Base-by-base conservation (phyloP, 2,329 filamentous ascomycete species). In the Didymellaceae sp. region DNA sequence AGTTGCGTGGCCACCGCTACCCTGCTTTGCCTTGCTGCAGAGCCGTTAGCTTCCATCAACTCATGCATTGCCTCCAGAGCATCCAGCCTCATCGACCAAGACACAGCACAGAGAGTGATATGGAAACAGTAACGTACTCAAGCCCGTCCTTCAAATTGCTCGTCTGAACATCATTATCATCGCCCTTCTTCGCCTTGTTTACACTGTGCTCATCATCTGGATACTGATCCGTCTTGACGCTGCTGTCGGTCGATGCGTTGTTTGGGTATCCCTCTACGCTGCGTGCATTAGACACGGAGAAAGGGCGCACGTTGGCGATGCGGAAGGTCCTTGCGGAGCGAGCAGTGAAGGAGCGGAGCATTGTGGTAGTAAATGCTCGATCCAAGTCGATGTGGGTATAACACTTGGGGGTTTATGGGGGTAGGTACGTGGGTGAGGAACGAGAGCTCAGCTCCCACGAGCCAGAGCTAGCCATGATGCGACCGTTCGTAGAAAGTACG, bases 1-100 rank as follows among this genome's bases (percentile, higher is more conserved):
- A 0, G 75, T 76, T 14, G 78, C 77, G 17, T 66, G 54, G 17
- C 77, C 77, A 37, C 76, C 75, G 0, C 56, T 60, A 33, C 69
- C 71, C 25, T 42, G 17, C 21, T 46, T 42, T 6, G 20, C 21
- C 5, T 14, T 42, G n/a, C 42, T 52, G 16, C 6, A 22, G 5
- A 6, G 2, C 18, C 20, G 16, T 52, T 24, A 28, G 65, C 57
- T 24, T 20, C 18, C n/a, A 11, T 21, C 25, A 9, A 10, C 21
- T 13, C 26, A 13, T 3, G 4, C 30, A 17, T 10, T 8, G 33
- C 33, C 26, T 28, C 10, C n/a, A 28, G 1, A 28, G 10, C 6
- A 9, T 13, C 26, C 26, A 28, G 26, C 26, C 5, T 3, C 26
- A 5, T 28, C 26, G 6, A 28, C 5, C 2, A 4, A 13, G n/a